These are phyloP conservation scores for Biancaea sappan DNA, from an alignment of 306 rosid species.

Conservation along the genomic window DNA sequence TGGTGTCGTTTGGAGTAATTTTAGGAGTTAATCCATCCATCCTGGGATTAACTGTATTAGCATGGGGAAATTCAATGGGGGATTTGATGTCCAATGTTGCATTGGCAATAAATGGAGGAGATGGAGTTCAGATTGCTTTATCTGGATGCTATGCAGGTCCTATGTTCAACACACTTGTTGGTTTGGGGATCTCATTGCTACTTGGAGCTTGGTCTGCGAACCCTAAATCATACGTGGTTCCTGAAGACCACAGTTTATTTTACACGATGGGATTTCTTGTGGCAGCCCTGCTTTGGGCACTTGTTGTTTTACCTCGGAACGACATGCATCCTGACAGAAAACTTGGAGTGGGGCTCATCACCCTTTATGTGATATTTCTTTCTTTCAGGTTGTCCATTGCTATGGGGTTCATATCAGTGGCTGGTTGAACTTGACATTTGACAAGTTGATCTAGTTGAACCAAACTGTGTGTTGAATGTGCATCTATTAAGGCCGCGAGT, in stretches of 20 bases:
- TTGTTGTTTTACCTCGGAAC: slow-evolving; percentile 60
- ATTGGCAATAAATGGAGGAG: slow-evolving; percentile 78
- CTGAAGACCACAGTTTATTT: slow-evolving; percentile 68
- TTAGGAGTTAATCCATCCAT: slow-evolving; percentile 87
- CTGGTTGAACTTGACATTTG: slow-evolving; percentile 41
- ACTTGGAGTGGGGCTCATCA: slow-evolving; percentile 73
- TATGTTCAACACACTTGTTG: slow-evolving; percentile 92
- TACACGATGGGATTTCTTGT: slow-evolving; percentile 74
- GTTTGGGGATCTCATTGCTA: slow-evolving; percentile 87
- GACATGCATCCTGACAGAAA: slow-evolving; percentile 68
- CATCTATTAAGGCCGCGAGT: not conserved
- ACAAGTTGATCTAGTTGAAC: slow-evolving; percentile 13
- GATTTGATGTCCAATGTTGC: slow-evolving; percentile 91
- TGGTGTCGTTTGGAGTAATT: slow-evolving; percentile 82
- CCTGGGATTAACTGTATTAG: slow-evolving; percentile 90
- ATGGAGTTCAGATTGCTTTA: slow-evolving; percentile 92
- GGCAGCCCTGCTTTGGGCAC: slow-evolving; percentile 72
- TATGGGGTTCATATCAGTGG: slow-evolving; percentile 41
- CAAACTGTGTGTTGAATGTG: slow-evolving; percentile 13
- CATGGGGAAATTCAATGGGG: slow-evolving; percentile 99
- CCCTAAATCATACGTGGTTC: slow-evolving; percentile 56
- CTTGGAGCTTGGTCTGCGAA: slow-evolving; percentile 69
- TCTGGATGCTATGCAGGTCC: slow-evolving; percentile 99
- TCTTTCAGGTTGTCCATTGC: slow-evolving; percentile 55
- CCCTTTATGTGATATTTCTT: slow-evolving; percentile 69